Percentiles rank a stretch among this genome's conserved stretches.
These are phyloP conservation scores for Psidium friedrichsthalianum DNA, from an alignment of 345 rosid genomes.

Conservation along the genomic window DNA sequence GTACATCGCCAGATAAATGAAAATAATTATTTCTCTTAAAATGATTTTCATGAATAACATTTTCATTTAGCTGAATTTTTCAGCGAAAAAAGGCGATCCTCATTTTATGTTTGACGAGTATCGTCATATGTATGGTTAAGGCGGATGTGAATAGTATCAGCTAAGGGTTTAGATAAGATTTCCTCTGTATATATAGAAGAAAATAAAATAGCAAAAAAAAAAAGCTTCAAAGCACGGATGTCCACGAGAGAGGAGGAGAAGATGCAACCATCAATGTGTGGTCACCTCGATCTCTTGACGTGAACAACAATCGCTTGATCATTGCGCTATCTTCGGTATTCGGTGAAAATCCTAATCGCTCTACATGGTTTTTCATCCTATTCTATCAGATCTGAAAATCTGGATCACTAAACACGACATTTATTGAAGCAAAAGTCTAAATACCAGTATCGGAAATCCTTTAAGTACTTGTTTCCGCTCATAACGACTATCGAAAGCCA, in stretches of 20 bases:
- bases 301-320: background rate
- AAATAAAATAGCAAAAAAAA: background rate
- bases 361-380: background rate
- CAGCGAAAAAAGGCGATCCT: too few species aligned
- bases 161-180: background rate
- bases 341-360: background rate
- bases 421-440: background rate
- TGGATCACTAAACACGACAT: background rate
- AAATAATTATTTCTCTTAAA: background rate
- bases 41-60: background rate
- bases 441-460: background rate
- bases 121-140: background rate
- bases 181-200: background rate
- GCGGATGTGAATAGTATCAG: background rate
- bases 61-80: background rate
- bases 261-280: too few species aligned
- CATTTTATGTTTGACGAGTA: background rate
- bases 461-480: background rate
- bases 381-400: background rate
- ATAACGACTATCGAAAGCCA: background rate
- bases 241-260: too few species aligned
- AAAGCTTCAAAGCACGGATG: too few species aligned
- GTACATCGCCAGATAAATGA: background rate
- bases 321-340: background rate
- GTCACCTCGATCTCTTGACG: too few species aligned